A percentile compares a stretch with the other conserved stretches of the same genome.
Evolutionary conservation across 352 stramenopile genomes (phyloP).

Genomic region (Pythium myriotylum): DNA sequence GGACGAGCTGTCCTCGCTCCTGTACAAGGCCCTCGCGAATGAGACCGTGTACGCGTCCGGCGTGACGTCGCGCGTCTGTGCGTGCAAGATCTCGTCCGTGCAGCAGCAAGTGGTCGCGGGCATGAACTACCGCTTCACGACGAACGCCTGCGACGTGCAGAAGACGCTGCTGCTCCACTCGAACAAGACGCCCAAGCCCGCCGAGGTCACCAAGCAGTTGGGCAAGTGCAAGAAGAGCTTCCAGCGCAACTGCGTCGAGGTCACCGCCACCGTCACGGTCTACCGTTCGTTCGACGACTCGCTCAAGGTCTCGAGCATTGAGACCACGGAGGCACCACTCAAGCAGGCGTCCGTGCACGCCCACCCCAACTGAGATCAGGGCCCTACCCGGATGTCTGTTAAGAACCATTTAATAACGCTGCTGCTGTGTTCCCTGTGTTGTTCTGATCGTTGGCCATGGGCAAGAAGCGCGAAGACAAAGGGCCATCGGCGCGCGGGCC

Average conservation of each 20-base stretch:
- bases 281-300: constrained; percentile 30
- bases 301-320: constrained; percentile 20
- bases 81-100: constrained; percentile 17
- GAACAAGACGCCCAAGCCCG: not conserved
- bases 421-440: not conserved
- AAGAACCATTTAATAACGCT: not conserved
- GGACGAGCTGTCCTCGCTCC: constrained; percentile 8
- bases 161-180: constrained; percentile 10
- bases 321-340: not conserved
- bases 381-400: not conserved
- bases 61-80: constrained; percentile 22
- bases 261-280: constrained; percentile 24
- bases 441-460: constrained; percentile 26
- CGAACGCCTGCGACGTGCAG: constrained; percentile 25
- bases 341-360: constrained; percentile 11
- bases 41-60: constrained; percentile 8
- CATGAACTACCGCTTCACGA: constrained; percentile 34
- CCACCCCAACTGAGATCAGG: too few species aligned
- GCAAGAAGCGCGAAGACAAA: constrained; percentile 35
- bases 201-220: constrained; percentile 3
- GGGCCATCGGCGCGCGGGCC: constrained; percentile 13
- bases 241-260: constrained; percentile 3
- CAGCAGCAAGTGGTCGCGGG: constrained; percentile 32
- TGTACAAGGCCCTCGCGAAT: constrained; percentile 13
- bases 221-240: constrained; percentile 15